Percentiles rank a stretch among this genome's conserved stretches.
Evolutionary conservation across 495 filamentous ascomycete species (phyloP).

Genomic region (Aspergillus ostianus): DNA sequence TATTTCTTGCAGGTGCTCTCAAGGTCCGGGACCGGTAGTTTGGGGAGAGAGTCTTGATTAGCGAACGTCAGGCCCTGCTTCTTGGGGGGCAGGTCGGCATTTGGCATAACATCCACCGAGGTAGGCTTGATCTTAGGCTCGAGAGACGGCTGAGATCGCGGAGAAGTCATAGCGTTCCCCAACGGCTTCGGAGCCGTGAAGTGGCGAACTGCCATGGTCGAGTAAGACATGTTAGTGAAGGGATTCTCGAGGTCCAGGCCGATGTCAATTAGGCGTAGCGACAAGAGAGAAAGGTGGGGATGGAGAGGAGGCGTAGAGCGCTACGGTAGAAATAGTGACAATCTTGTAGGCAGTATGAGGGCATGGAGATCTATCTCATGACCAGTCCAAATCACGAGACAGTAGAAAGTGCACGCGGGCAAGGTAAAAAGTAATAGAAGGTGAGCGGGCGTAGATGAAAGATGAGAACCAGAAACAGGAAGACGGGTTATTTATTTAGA

Average conservation of each 20-base stretch:
- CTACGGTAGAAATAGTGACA: slow-evolving; percentile 93
- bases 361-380: slow-evolving; percentile 56
- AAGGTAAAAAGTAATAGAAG: not conserved
- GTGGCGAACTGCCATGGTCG: slow-evolving; percentile 41
- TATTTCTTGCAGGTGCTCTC: slow-evolving; percentile 78
- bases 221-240: slow-evolving; percentile 52
- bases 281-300: slow-evolving; percentile 71
- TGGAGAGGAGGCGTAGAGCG: slow-evolving; percentile 76
- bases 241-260: slow-evolving; percentile 10
- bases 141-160: slow-evolving; percentile 16
- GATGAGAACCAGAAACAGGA: not conserved
- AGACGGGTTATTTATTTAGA: not conserved
- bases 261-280: slow-evolving; percentile 58
- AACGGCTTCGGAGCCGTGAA: slow-evolving; percentile 72
- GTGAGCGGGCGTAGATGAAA: slow-evolving; percentile 4
- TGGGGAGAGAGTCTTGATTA: slow-evolving; percentile 82
- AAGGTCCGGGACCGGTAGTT: slow-evolving; percentile 92
- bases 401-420: not conserved
- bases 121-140: slow-evolving; percentile 24
- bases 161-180: slow-evolving; percentile 35
- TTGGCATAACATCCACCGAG: slow-evolving; percentile 11
- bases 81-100: slow-evolving; percentile 42
- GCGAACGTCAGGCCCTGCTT: slow-evolving; percentile 72
- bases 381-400: slow-evolving; percentile 18
- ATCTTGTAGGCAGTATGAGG: slow-evolving; percentile 78